Conservation (phyloP, 208 protist genomes). For the Trypanosomatidae sp. region DNA sequence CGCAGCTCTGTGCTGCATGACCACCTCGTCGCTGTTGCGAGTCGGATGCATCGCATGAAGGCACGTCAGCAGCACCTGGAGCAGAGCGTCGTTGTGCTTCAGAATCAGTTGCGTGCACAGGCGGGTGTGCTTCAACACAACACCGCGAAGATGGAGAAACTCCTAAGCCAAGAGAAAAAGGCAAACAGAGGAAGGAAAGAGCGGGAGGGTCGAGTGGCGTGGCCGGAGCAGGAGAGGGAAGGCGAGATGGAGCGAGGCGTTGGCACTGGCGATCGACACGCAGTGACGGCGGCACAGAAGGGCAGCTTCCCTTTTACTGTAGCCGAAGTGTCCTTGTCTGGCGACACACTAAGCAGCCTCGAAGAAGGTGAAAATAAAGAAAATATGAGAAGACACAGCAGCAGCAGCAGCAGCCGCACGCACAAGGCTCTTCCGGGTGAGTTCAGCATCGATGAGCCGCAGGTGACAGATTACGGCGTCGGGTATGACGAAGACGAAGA, state of each 20-base stretch:
- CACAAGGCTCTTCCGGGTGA: slow-evolving; percentile 25
- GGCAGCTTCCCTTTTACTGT: no score
- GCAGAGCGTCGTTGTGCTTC: slow-evolving; percentile 11
- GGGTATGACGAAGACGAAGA: neutral
- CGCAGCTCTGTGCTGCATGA: slow-evolving; percentile 14
- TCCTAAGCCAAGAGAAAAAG: neutral
- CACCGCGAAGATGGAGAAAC: no score
- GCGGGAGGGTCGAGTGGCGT: no score
- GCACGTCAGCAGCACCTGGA: slow-evolving; percentile 32
- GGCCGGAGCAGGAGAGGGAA: no score
- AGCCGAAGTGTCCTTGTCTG: no score
- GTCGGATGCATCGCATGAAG: slow-evolving; percentile 20
- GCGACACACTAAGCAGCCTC: no score
- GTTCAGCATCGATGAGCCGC: slow-evolving; percentile 19
- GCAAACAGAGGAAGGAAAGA: no score
- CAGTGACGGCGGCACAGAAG: no score
- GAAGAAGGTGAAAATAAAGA: no score
- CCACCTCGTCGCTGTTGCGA: slow-evolving; percentile 30
- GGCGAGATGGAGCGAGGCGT: no score
- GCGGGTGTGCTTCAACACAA: neutral
- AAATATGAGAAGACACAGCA: no score
- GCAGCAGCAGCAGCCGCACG: neutral
- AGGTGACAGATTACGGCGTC: neutral
- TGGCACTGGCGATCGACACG: no score
- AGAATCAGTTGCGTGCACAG: slow-evolving; percentile 14